Evolutionary conservation across 164 flowering plant species (phyloP).

Genomic region (Umbilicus rupestris): DNA sequence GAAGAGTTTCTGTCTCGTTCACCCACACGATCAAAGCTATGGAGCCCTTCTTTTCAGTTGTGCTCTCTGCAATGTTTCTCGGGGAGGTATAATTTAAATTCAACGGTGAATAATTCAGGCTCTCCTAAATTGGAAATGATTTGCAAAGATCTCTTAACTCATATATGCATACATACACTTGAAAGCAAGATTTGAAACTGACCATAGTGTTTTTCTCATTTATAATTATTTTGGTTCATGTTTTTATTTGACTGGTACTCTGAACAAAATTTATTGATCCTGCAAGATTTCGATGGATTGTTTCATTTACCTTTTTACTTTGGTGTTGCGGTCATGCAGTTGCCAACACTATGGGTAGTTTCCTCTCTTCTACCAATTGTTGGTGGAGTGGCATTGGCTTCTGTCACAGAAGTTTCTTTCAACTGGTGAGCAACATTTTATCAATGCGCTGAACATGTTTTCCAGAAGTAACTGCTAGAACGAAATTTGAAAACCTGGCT

Average conservation of each 20-base stretch:
- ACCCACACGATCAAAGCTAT: conserved; percentile 97
- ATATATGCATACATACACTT: neutral
- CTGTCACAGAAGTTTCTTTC: conserved; percentile 9
- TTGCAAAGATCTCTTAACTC: neutral
- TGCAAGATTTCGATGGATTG: no score
- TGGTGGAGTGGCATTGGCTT: conserved; percentile 13
- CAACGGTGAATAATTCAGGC: neutral
- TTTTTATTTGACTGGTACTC: no score
- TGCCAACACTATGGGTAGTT: conserved; percentile 80
- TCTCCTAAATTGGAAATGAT: neutral
- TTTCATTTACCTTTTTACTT: neutral
- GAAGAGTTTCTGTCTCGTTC: conserved; percentile 94
- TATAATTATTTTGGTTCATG: neutral
- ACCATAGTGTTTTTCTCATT: neutral
- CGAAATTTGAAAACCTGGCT: neutral
- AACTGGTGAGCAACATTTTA: conserved; percentile 8
- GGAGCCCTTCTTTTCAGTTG: conserved; percentile 96
- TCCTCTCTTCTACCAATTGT: conserved; percentile 55
- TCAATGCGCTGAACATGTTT: neutral
- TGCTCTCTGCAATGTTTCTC: conserved; percentile 88
- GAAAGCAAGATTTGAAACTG: neutral
- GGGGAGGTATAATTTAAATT: conserved; percentile 53
- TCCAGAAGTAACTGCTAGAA: neutral
- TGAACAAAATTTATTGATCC: no score
- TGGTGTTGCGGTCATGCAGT: conserved; percentile 24